Base-by-base conservation (phyloP, 768 basidiomycete species). In the Austroboletus festivus region DNA sequence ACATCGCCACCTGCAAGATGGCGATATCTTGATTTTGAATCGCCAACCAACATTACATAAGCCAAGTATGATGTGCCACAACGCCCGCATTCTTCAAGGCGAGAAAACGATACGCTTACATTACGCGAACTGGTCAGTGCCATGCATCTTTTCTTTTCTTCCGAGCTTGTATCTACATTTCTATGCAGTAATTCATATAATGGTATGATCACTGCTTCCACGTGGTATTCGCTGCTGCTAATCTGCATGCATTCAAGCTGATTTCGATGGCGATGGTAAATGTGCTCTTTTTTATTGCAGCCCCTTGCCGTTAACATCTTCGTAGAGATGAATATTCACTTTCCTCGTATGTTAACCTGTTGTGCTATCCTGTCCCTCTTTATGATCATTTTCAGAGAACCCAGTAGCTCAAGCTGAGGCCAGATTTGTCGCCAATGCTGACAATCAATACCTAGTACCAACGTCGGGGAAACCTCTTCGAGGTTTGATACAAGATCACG, bases 21-120 rank as follows among this genome's bases (percentile, higher is more conserved):
- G 96, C 3, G 96, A 99, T 64, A 86, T 95, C 46, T 72, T 99
- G 48, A 89, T 99, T 57, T 75, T 99, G 33, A 99, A 99, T 64
- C 88, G 96, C 44, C 96, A 99, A 73, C 96, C 96, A 7, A 98
- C 96, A 2, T 76, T 99, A 44, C 96, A 99, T 67, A 99, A 99
- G 64, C 95, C 96, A 19, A 93, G 90, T 76, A 99, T 99, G 95
- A 99, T 99, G 96, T 86, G 85, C 8, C 96, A 99, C 66, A 87
- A 82, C 57, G 95, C 95, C 15, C 85, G 86, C 48, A 87, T 98
- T 18, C 68, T 99, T 53, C 80, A 84, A 52, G 96, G 95, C 21
- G 96, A 99, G 71, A 99, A 97, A 75, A 98, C 96, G 0, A 98
- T 99, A 64, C 82, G 96, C 13, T 94, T 99, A 94, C 96, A 99